Percentiles rank a stretch among this genome's conserved stretches.
These are phyloP conservation scores for Penicillium samsonianum DNA, from an alignment of 495 filamentous ascomycete species.

Conservation along the genomic window DNA sequence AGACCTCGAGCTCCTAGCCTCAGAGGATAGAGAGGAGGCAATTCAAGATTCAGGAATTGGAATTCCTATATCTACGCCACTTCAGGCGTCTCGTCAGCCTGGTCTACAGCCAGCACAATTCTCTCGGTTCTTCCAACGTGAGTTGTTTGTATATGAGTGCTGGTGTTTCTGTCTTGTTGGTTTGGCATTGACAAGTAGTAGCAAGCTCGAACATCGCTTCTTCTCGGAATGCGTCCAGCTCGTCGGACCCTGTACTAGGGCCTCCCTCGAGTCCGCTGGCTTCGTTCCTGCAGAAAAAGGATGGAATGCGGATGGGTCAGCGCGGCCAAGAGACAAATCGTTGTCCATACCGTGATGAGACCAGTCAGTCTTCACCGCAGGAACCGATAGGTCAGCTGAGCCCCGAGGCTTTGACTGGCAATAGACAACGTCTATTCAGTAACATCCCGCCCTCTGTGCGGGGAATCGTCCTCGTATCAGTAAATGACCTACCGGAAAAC, in stretches of 20 bases:
- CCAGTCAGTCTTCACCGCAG: conserved; percentile 3
- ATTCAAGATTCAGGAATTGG: neutral
- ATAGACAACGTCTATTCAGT: conserved; percentile 18
- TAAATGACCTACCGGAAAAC: conserved; percentile 72
- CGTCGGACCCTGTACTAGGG: conserved; percentile 25
- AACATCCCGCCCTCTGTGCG: conserved; percentile 49
- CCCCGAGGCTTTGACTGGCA: too few species aligned
- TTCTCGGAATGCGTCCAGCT: conserved; percentile 31
- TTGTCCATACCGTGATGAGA: neutral
- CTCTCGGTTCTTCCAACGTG: conserved; percentile 38
- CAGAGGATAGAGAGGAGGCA: conserved; percentile 18
- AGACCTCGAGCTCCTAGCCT: conserved; percentile 48
- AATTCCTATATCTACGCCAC: neutral
- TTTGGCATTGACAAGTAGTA: conserved; percentile 18
- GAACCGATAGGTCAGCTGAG: neutral
- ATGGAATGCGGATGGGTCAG: neutral
- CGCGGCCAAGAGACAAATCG: neutral
- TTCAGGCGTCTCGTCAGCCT: neutral
- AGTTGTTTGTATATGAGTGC: conserved; percentile 11
- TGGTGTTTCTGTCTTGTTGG: neutral
- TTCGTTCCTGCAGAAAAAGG: conserved; percentile 21
- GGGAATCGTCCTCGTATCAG: conserved; percentile 74
- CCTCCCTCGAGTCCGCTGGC: conserved; percentile 36
- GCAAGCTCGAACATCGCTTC: conserved; percentile 27
- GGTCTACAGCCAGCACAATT: conserved; percentile 14